Conservation (phyloP, 148 eudicot species). For the Salicornia ramosissima region DNA sequence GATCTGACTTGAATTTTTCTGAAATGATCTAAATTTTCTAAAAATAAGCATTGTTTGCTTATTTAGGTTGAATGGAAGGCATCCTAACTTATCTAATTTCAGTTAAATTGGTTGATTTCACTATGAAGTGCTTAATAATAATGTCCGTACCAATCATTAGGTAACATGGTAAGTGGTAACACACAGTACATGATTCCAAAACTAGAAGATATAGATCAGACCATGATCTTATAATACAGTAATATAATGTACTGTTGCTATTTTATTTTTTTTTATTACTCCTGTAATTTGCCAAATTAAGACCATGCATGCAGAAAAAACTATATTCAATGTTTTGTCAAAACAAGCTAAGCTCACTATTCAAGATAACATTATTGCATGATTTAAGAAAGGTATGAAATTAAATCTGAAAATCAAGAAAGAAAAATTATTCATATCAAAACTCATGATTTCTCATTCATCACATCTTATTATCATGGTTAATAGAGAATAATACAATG, state of each 20-base stretch:
- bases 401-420: too few relatives aligned
- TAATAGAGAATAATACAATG: too few relatives aligned
- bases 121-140: slow-evolving; percentile 5
- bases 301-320: neutral
- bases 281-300: slow-evolving; percentile 1
- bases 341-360: neutral
- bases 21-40: too few relatives aligned
- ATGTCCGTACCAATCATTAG: slow-evolving; percentile 20
- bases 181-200: slow-evolving; percentile 5
- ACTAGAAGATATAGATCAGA: neutral
- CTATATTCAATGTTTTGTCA: neutral
- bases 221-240: neutral
- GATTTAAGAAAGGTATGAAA: too few relatives aligned
- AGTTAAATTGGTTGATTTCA: slow-evolving; percentile 2
- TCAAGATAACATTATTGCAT: neutral
- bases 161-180: neutral
- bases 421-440: too few relatives aligned
- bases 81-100: neutral
- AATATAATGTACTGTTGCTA: neutral
- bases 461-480: too few relatives aligned
- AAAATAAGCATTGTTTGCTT: too few relatives aligned
- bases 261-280: too few relatives aligned
- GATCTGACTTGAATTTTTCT: too few relatives aligned
- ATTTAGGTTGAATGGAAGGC: too few relatives aligned
- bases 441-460: too few relatives aligned